Conservation (phyloP, 345 rosid genomes). For the Gossypium sturtianum region DNA sequence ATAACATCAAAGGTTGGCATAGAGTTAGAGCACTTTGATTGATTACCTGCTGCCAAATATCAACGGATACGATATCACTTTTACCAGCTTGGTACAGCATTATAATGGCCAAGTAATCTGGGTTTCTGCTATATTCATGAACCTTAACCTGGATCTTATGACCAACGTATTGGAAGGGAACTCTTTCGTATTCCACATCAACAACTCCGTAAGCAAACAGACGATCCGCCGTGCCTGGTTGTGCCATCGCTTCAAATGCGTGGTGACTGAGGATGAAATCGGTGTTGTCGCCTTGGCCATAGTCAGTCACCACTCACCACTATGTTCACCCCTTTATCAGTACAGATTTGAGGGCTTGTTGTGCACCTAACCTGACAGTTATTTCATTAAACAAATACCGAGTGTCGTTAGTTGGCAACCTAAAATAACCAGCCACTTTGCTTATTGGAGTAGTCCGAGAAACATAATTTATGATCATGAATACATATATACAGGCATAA, state of each 20-base stretch:
- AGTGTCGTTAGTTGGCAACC: not conserved
- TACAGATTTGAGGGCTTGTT: constrained; percentile 44
- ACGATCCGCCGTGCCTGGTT: constrained; percentile 27
- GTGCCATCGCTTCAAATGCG: constrained; percentile 53
- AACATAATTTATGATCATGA: not conserved
- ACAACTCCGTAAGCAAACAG: constrained; percentile 71
- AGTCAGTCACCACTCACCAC: constrained; percentile 81
- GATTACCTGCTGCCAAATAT: constrained; percentile 64
- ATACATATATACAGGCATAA: not conserved
- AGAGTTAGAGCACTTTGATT: not conserved
- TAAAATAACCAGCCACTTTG: not conserved
- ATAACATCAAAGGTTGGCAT: not conserved
- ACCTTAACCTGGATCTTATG: constrained; percentile 51
- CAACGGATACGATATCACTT: constrained; percentile 49
- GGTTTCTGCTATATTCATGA: constrained; percentile 60
- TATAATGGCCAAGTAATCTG: constrained; percentile 57
- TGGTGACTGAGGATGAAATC: constrained; percentile 76
- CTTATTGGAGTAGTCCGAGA: not conserved
- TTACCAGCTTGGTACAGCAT: constrained; percentile 48
- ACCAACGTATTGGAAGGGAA: constrained; percentile 52
- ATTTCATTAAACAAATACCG: not conserved
- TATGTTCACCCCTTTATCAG: constrained; percentile 50
- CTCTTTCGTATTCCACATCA: constrained; percentile 57
- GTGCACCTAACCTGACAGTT: constrained; percentile 65
- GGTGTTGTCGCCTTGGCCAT: constrained; percentile 67